Evolutionary conservation across 441 rosid genomes (phyloP), one percentile per base, ranked within the genome.

Genomic region (Adansonia gregorii): DNA sequence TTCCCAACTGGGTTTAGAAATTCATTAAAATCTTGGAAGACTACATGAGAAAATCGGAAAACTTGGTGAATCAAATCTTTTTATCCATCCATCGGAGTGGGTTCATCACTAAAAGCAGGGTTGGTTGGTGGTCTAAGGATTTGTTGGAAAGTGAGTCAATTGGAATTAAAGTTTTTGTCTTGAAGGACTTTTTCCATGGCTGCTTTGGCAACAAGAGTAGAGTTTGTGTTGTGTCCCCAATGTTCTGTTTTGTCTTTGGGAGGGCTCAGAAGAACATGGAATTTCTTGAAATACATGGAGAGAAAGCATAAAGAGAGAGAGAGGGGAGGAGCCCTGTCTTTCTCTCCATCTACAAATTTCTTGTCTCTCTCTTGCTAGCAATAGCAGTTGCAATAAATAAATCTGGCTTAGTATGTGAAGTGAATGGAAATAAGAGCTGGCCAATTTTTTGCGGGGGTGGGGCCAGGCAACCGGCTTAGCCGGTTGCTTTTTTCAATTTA

Each of bases 221-320:
- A 31, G 39, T n/a, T n/a, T n/a, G 39, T 31, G 39, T 31, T 83
- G 73, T 82, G 87, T 85, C 94, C 77, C 82, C 87, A 84, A 76
- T 78, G 87, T 46, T 80, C 82, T 83, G 82, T 31, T 85, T 35
- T 83, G 86, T 85, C 87, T 78, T 79, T 83, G 78, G 80, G 81
- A 55, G 83, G 76, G 78, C 75, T 77, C 83, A 81, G 83, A 84
- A 84, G 88, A 89, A 89, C 81, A 86, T 81, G 91, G 94, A 90
- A 89, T 90, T 89, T 90, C 90, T 87, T 75, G 90, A 82, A 81
- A 74, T 74, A 8, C 85, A 72, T 67, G 43, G n/a, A n/a, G n/a
- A n/a, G 76, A 79, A 14, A 75, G 69, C 81, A 65, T 31, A 39
- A 17, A 77, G 78, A 24, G 0, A 24, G n/a, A n/a, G n/a, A n/a